Evolutionary conservation across 2,329 filamentous ascomycete species (phyloP).

Genomic region (Colletotrichum sp.): DNA sequence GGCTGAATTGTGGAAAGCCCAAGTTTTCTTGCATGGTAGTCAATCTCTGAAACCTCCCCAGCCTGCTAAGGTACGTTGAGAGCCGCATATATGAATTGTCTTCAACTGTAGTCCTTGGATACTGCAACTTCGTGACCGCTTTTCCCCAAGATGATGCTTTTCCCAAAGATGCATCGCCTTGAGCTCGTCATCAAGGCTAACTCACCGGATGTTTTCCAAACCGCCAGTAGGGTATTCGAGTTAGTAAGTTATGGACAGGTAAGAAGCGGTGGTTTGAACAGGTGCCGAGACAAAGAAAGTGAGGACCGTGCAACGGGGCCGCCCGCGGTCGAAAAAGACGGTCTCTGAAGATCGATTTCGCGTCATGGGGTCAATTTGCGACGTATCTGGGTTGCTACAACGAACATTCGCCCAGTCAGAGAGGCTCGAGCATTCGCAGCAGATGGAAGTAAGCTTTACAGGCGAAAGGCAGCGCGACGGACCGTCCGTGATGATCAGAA

Average conservation of each 20-base stretch:
- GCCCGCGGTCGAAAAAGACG: not conserved
- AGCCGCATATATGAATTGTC: not conserved
- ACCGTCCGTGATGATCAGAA: not conserved
- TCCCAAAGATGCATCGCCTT: not conserved
- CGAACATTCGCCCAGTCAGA: not conserved
- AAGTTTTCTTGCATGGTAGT: not conserved
- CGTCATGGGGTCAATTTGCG: not conserved
- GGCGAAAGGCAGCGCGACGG: not conserved
- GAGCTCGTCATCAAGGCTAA: not conserved
- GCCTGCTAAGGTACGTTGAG: not conserved
- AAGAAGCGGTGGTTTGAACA: not conserved
- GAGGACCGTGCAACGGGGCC: not conserved
- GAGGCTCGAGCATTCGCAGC: constrained; percentile 2
- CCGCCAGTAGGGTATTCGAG: too few relatives aligned
- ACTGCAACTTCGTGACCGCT: not conserved
- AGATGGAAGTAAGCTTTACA: not conserved
- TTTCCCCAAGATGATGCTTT: not conserved
- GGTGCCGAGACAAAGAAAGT: not conserved
- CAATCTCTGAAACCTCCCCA: not conserved
- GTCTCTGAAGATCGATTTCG: not conserved
- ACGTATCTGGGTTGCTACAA: not conserved
- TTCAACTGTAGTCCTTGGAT: not conserved
- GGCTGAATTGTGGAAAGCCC: not conserved
- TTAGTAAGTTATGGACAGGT: not conserved
- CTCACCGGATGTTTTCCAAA: not conserved